A percentile compares a stretch with the other conserved stretches of the same genome.
Evolutionary conservation across 257 asterid species (phyloP).

Genomic region (Solanum tacnaense): DNA sequence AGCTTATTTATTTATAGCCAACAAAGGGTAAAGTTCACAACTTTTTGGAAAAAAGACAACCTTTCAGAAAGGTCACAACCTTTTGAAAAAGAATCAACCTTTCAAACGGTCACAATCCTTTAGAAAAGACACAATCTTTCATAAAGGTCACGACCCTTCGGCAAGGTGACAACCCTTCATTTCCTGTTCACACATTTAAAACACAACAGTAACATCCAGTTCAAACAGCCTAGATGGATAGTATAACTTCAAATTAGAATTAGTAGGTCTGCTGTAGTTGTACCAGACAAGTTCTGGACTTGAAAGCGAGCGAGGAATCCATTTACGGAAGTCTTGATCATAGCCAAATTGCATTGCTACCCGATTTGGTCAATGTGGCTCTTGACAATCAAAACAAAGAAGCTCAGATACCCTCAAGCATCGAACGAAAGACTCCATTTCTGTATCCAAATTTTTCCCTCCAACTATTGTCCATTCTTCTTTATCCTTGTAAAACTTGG

Average conservation of each 20-base stretch:
- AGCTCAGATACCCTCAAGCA: constrained; percentile 19
- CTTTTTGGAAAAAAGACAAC: no score
- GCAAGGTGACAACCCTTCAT: no score
- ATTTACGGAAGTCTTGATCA: constrained; percentile 21
- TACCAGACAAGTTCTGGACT: background rate
- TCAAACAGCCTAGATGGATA: constrained; percentile 12
- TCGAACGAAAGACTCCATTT: constrained; percentile 6
- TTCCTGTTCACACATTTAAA: no score
- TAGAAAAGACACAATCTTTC: no score
- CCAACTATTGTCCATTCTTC: background rate
- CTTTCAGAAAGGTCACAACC: no score
- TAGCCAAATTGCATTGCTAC: constrained; percentile 25
- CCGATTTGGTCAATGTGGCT: constrained; percentile 18
- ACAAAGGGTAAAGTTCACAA: no score
- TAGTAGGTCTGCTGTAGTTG: background rate
- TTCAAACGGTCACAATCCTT: no score
- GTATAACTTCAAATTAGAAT: background rate
- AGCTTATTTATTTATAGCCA: no score
- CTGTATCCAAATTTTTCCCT: background rate
- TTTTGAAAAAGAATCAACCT: no score
- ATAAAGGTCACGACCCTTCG: no score
- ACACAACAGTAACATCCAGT: background rate
- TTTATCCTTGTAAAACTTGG: constrained; percentile 9
- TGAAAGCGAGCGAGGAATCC: background rate
- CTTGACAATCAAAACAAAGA: constrained; percentile 21